Evolutionary conservation across 2,329 filamentous ascomycete species (phyloP).

Genomic region (Trichoderma pleuroti): DNA sequence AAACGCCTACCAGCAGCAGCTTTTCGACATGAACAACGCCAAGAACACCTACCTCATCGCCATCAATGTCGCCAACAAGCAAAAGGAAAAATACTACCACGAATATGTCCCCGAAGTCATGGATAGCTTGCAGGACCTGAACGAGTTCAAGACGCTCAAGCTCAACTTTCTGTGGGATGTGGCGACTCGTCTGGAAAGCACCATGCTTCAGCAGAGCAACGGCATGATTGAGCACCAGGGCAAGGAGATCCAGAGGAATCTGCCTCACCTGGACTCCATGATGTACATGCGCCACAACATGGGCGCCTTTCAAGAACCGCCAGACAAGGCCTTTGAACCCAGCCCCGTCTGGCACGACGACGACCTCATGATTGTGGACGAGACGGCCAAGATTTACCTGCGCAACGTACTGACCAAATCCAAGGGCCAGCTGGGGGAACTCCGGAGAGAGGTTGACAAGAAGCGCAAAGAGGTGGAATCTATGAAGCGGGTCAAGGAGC

Average conservation of each 20-base stretch:
- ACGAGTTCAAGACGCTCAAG: conserved; percentile 79
- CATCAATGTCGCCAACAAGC: conserved; percentile 95
- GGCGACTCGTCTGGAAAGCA: conserved; percentile 75
- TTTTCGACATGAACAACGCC: conserved; percentile 92
- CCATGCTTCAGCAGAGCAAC: conserved; percentile 70
- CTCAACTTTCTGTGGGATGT: conserved; percentile 83
- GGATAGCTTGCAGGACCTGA: conserved; percentile 89
- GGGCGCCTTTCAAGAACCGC: conserved; percentile 74
- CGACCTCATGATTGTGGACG: conserved; percentile 78
- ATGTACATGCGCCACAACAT: conserved; percentile 98
- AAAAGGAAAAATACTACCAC: conserved; percentile 96
- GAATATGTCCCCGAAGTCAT: conserved; percentile 93
- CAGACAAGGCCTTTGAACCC: conserved; percentile 83
- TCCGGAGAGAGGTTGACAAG: conserved; percentile 79
- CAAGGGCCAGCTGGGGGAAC: conserved; percentile 75
- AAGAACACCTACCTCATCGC: conserved; percentile 98
- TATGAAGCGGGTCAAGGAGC: conserved; percentile 68
- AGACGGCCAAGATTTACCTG: conserved; percentile 81
- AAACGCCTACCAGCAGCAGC: conserved; percentile 85
- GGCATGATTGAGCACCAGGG: conserved; percentile 69
- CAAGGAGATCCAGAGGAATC: conserved; percentile 81
- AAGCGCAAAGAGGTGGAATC: conserved; percentile 82
- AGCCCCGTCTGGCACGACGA: conserved; percentile 98
- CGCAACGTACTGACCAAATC: conserved; percentile 90
- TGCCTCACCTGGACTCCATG: conserved; percentile 86